Evolutionary conservation across 495 filamentous ascomycete species (phyloP).

Genomic region (Annulohypoxylon maeteangense): DNA sequence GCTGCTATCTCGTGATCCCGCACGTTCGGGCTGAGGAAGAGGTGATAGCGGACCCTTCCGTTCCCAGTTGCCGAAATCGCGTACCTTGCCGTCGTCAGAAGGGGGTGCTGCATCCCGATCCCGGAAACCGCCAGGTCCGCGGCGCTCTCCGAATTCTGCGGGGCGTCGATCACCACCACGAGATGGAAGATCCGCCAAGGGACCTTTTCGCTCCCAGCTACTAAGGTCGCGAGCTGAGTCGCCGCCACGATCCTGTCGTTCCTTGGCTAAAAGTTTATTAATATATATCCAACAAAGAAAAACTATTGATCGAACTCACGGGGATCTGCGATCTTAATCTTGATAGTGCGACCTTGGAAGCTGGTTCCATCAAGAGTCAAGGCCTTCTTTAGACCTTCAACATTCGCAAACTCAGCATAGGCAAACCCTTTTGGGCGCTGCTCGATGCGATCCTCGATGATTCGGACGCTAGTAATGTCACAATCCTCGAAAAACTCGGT

Average conservation of each 20-base stretch:
- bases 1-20: slow-evolving; percentile 71
- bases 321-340: slow-evolving; percentile 71
- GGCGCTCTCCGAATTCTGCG: slow-evolving; percentile 56
- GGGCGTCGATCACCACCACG: slow-evolving; percentile 63
- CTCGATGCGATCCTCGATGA: slow-evolving; percentile 94
- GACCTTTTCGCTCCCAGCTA: slow-evolving; percentile 92
- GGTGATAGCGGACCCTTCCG: slow-evolving; percentile 92
- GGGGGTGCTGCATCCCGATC: slow-evolving; percentile 53
- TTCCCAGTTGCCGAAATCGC: slow-evolving; percentile 94
- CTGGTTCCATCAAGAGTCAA: slow-evolving; percentile 80
- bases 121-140: slow-evolving; percentile 44
- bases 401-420: slow-evolving; percentile 90
- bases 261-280: slow-evolving; percentile 73
- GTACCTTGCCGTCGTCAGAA: slow-evolving; percentile 79
- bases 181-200: slow-evolving; percentile 76
- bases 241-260: slow-evolving; percentile 56
- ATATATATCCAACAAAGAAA: background rate
- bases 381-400: slow-evolving; percentile 92
- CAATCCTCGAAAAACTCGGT: slow-evolving; percentile 86
- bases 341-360: slow-evolving; percentile 87
- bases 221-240: slow-evolving; percentile 70
- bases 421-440: slow-evolving; percentile 96
- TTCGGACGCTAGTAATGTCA: slow-evolving; percentile 85
- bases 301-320: slow-evolving; percentile 47
- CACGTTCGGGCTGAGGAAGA: slow-evolving; percentile 63